Conservation (phyloP, 805 yeast species). For the Wickerhamiella spandovensis region DNA sequence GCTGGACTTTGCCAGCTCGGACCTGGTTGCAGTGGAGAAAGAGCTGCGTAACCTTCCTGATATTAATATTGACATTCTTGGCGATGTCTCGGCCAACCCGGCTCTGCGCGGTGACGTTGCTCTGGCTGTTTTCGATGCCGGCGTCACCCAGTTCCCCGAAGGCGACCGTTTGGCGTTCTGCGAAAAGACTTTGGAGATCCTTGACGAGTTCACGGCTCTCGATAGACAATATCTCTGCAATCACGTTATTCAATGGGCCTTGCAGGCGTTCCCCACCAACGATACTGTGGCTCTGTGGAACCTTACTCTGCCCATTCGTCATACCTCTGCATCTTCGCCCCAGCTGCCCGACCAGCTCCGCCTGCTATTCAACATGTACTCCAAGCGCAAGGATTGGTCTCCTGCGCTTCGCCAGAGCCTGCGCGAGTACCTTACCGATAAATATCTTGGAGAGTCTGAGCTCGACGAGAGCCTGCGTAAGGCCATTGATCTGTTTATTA, state of each 20-base stretch:
- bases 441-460: slow-evolving; percentile 13
- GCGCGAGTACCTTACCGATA: slow-evolving; percentile 16
- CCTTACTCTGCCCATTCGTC: slow-evolving; percentile 57
- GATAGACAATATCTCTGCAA: slow-evolving; percentile 53
- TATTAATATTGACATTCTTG: slow-evolving; percentile 72
- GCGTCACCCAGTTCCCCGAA: slow-evolving; percentile 35
- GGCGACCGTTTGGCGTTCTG: slow-evolving; percentile 30
- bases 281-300: slow-evolving; percentile 34
- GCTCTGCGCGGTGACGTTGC: slow-evolving; percentile 66
- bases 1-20: slow-evolving; percentile 33
- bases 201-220: slow-evolving; percentile 57
- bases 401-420: slow-evolving; percentile 16
- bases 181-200: slow-evolving; percentile 37
- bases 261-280: slow-evolving; percentile 29
- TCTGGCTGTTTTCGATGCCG: slow-evolving; percentile 54
- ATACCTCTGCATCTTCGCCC: slow-evolving; percentile 28
- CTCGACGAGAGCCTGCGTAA: slow-evolving; percentile 12
- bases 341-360: slow-evolving; percentile 49
- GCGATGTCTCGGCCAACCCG: slow-evolving; percentile 73
- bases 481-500: slow-evolving; percentile 16
- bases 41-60: slow-evolving; percentile 64
- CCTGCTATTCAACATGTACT: slow-evolving; percentile 54
- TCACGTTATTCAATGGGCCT: slow-evolving; percentile 48
- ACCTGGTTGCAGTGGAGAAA: slow-evolving; percentile 38
- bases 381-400: slow-evolving; percentile 18